Base-by-base conservation (phyloP, 2,329 filamentous ascomycete species). In the Tolypocladium cylindrosporum region DNA sequence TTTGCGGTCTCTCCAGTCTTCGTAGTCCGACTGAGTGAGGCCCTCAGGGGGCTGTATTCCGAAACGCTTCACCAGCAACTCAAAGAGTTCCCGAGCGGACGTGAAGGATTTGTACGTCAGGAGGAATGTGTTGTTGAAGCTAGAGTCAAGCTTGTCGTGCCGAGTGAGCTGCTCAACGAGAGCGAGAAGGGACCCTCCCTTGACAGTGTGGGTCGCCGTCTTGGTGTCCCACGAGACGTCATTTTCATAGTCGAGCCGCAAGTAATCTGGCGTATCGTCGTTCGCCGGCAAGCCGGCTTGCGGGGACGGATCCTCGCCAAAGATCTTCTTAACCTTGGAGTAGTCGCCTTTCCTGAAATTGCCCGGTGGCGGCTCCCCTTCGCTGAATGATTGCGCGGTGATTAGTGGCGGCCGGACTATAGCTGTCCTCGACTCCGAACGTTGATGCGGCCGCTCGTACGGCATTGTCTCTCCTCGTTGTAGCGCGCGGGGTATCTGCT, bases 101-200 rank as follows among this genome's bases (percentile, higher is more conserved):
- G 94, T 97, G 68, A 99, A 99, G 0, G 94, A 99, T 61, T 90
- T 84, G 71, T 99, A 99, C 1, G 94, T 99, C 42, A 99, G 83
- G 19, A 99, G 84, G 79, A 99, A 99, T 1, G 94, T 99, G 67
- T 93, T 95, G 77, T 97, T 97, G 76, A 97, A 97, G 61, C 83
- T 93, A 3, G 92, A 91, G 69, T 97, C 94, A 16, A 96, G 82
- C 68, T 95, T 94, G 74, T 99, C 94, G 69, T 99, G 94, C 54
- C 94, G 85, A 19, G 94, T 99, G 51, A 99, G 81, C 68, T 97
- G 93, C 72, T 97, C 94, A 7, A 97, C 94, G 58, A 99, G 78
- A 5, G 90, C 94, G 37, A 90, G 81, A 24, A 99, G 75, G 1
- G 93, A 96, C 53, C 94, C 94, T 63, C 93, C 94, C 71, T 92